phyloP scores from a whole-genome alignment of 108 stramenopile genomes.

The Skeletonema tropicum region DNA sequence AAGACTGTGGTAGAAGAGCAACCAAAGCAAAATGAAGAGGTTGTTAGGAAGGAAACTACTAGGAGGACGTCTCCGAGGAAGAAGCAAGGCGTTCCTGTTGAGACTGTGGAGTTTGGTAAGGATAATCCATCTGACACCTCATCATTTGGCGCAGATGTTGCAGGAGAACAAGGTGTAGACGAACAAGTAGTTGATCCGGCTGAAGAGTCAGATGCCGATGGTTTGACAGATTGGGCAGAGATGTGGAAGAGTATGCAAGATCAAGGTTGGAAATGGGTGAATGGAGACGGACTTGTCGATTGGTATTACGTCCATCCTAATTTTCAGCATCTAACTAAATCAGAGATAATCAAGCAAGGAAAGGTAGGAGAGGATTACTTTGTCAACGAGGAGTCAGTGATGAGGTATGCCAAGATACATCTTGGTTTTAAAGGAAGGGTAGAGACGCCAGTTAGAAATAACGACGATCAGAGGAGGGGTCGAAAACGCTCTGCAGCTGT shows the following conservation, averaged over 20 bases:
- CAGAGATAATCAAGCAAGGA: slow-evolving; percentile 1
- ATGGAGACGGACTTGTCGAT: slow-evolving; percentile 17
- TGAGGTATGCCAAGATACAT: slow-evolving; percentile 25
- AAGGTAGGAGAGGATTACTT: slow-evolving; percentile 31
- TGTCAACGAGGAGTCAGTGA: slow-evolving; percentile 20
- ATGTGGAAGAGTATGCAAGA: slow-evolving; percentile 24
- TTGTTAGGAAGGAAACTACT: not conserved
- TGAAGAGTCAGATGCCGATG: not conserved
- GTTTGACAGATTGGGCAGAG: slow-evolving; percentile 8
- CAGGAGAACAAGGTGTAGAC: not conserved
- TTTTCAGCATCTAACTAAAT: slow-evolving; percentile 6
- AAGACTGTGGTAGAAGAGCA: not conserved
- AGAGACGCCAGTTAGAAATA: slow-evolving; percentile 1
- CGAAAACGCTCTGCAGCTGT: not conserved
- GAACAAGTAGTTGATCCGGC: not conserved
- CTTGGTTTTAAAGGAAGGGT: slow-evolving; percentile 22
- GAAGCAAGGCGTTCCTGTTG: not conserved
- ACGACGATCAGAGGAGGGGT: not conserved
- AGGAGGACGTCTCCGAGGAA: not conserved
- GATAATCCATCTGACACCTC: slow-evolving; percentile 9
- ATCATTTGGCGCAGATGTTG: not conserved
- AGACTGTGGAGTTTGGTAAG: slow-evolving; percentile 14
- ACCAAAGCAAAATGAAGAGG: not conserved
- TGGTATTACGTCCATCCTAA: slow-evolving; percentile 28
- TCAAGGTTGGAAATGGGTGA: slow-evolving; percentile 19